phyloP scores from a whole-genome alignment of 306 rosid genomes.

The Abrus precatorius region DNA sequence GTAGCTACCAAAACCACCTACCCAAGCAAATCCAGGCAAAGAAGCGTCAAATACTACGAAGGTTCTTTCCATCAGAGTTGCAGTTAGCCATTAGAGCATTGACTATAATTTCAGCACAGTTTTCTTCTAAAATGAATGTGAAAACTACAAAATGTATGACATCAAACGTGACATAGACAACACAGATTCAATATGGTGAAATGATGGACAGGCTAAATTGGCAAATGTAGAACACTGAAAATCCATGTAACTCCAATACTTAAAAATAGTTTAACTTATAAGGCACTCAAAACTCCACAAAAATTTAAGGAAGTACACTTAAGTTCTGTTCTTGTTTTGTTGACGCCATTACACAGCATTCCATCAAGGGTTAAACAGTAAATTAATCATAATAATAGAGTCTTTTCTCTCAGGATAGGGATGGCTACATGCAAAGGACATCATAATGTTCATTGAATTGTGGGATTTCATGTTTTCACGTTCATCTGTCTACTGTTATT shows the following conservation, averaged over 20 bases:
- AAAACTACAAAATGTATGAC: constrained; percentile 1
- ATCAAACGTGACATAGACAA: neutral
- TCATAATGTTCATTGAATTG: no score
- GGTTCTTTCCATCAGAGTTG: constrained; percentile 25
- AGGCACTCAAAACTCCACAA: neutral
- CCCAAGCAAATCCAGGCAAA: constrained; percentile 39
- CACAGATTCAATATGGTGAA: constrained; percentile 5
- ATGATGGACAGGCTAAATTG: neutral
- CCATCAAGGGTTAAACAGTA: no score
- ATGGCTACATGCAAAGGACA: no score
- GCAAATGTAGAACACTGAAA: neutral
- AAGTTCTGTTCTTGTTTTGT: no score
- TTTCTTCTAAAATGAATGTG: neutral
- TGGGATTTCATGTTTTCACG: no score
- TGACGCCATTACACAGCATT: no score
- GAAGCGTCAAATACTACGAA: constrained; percentile 9
- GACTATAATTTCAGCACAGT: neutral
- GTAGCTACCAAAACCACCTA: constrained; percentile 67
- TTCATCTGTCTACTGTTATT: no score
- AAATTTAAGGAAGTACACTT: neutral
- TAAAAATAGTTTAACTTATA: neutral
- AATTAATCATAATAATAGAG: no score
- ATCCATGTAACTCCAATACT: neutral
- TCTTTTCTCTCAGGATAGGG: no score
- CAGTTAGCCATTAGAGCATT: constrained; percentile 18